Base-by-base conservation (phyloP, 352 stramenopile species). In the Phytophthora uliginosa region DNA sequence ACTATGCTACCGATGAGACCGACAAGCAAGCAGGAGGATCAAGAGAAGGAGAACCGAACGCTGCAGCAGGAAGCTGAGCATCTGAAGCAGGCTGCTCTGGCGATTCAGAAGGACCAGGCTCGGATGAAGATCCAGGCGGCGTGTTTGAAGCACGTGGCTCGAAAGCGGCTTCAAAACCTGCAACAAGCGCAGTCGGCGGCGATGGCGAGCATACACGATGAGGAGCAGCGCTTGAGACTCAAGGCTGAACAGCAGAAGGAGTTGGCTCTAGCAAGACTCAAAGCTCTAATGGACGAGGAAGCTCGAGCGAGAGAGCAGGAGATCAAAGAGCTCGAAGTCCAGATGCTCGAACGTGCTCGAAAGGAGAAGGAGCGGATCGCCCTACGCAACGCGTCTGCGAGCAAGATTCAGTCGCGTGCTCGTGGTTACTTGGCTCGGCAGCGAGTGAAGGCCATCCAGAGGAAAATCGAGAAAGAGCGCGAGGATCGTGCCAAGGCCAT, bases 291-390 rank as follows among this genome's bases (percentile, higher is more conserved):
- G 78, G 87, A 95, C 45, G 85, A 93, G 15, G 87, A 96, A 20
- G 81, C 82, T 8, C 68, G 87, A 4, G 77, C 73, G 7, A 67
- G 82, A 4, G 87, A 96, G 38, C 84, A 93, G 48, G 89, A 96
- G 67, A 78, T 92, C 47, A 86, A 88, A 38, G 80, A 86, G 36
- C 78, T 96, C 2, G 84, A 94, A 66, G 61, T 84, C 13, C 72
- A 94, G 54, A 93, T 96, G 80, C 78, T 92, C n/a, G 86, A 95
- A 48, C 87, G 85, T 10, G 86, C 87, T 18, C 59, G 77, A n/a
- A 73, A 60, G 15, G 89, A 95, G 64, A 92, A 94, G 66, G 82
- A 89, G 42, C 74, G 85, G 0, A 74, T 94, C 10, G 82, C 80
- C 2, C 60, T 72, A 4, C 83, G 83, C 9, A 82, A 91, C n/a